These are phyloP conservation scores for Candolleomyces eurysporus DNA, from an alignment of 768 basidiomycete genomes.

Conservation along the genomic window DNA sequence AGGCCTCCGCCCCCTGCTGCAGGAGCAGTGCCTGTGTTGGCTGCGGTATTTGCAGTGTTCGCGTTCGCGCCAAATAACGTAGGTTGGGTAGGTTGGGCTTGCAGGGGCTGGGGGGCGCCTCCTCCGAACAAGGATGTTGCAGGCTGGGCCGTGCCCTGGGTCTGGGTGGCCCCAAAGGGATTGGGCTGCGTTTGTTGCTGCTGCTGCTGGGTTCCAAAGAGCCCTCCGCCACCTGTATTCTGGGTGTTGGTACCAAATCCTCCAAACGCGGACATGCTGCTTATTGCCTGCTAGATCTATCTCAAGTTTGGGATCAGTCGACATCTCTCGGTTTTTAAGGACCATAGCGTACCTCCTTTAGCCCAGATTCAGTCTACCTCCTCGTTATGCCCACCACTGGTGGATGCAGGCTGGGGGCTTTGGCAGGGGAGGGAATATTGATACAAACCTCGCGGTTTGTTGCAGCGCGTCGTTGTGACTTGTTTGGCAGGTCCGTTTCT, in stretches of 20 bases:
- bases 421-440: too few relatives aligned
- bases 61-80: not conserved
- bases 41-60: slow-evolving; percentile 10
- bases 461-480: not conserved
- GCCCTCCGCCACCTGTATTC: slow-evolving; percentile 11
- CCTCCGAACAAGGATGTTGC: slow-evolving; percentile 2
- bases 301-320: not conserved
- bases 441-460: not conserved
- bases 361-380: too few relatives aligned
- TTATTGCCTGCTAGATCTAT: not conserved
- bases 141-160: slow-evolving; percentile 4
- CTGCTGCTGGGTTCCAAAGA: slow-evolving; percentile 20
- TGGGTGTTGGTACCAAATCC: slow-evolving; percentile 18
- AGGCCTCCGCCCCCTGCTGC: not conserved
- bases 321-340: not conserved
- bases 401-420: too few relatives aligned
- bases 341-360: too few relatives aligned
- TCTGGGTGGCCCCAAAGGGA: slow-evolving; percentile 10
- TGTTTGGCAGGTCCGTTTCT: not conserved
- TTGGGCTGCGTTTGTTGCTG: slow-evolving; percentile 15
- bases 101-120: not conserved
- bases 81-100: slow-evolving; percentile 14
- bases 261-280: slow-evolving; percentile 25
- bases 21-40: not conserved
- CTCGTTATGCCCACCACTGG: too few relatives aligned